Evolutionary conservation across 495 filamentous ascomycete genomes (phyloP).

Genomic region (Poronia punctata): DNA sequence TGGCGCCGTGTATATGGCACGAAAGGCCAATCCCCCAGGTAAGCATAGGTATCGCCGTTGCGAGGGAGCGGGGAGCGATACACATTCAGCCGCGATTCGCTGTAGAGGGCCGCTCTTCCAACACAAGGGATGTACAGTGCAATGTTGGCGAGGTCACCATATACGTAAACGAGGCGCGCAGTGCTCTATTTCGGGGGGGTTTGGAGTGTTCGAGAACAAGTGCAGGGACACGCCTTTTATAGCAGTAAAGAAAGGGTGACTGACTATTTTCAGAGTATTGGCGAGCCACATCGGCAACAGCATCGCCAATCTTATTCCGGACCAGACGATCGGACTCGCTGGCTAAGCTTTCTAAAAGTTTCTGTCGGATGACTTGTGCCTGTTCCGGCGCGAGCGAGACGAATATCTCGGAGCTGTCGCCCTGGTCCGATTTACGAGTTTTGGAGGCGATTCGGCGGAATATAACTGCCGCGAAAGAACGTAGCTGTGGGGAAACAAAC

Average conservation of each 20-base stretch:
- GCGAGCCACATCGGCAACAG: conserved; percentile 88
- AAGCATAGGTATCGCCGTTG: too few relatives aligned
- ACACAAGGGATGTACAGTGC: neutral
- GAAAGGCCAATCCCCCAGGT: too few relatives aligned
- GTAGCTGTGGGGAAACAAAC: conserved; percentile 21
- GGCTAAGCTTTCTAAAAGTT: conserved; percentile 69
- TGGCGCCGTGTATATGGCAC: neutral
- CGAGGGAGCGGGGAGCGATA: too few relatives aligned
- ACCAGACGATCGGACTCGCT: conserved; percentile 62
- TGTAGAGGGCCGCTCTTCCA: too few relatives aligned
- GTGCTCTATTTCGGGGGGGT: too few relatives aligned
- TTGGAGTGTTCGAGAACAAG: neutral
- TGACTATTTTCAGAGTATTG: conserved; percentile 88
- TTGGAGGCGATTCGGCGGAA: conserved; percentile 91
- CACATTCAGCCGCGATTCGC: too few relatives aligned
- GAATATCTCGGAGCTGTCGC: conserved; percentile 74
- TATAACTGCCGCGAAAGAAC: conserved; percentile 86
- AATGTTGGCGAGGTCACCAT: too few relatives aligned
- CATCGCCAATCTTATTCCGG: conserved; percentile 93
- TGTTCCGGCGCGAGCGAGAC: conserved; percentile 64
- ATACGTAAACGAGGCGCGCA: too few relatives aligned
- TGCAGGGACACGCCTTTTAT: too few relatives aligned
- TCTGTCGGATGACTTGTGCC: conserved; percentile 67
- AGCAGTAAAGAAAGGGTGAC: conserved; percentile 28
- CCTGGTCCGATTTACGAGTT: conserved; percentile 66